A percentile compares a stretch with the other conserved stretches of the same genome.
phyloP scores from a whole-genome alignment of 768 basidiomycete genomes.

The Boletus reticuloceps region DNA sequence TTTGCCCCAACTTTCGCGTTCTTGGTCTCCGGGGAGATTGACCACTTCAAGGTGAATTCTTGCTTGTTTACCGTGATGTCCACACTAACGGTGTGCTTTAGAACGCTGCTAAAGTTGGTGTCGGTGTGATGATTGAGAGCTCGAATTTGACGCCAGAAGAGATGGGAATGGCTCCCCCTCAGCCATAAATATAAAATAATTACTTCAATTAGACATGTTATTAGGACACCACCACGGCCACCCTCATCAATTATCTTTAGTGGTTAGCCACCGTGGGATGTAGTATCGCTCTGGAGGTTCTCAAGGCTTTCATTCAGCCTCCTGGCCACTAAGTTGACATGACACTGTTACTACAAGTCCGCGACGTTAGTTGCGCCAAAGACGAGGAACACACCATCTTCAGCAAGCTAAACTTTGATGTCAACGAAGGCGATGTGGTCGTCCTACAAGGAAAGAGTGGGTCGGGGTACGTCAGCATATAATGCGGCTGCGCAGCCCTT shows the following conservation, averaged over 20 bases:
- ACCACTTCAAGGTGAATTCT: conserved; percentile 87
- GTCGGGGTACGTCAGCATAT: conserved; percentile 47
- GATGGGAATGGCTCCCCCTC: conserved; percentile 60
- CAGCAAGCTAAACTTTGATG: conserved; percentile 53
- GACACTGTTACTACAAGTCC: conserved; percentile 47
- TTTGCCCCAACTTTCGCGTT: conserved; percentile 96
- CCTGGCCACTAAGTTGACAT: conserved; percentile 1
- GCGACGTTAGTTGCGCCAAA: conserved; percentile 47
- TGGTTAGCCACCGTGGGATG: conserved; percentile 18
- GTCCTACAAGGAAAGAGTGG: conserved; percentile 81
- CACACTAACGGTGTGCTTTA: conserved; percentile 29
- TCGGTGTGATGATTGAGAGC: conserved; percentile 98
- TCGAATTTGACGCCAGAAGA: conserved; percentile 78
- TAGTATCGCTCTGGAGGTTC: background rate
- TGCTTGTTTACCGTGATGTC: background rate
- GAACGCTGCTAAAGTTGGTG: conserved; percentile 93
- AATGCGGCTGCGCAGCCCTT: background rate
- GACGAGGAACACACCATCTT: conserved; percentile 53
- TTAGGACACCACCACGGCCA: conserved; percentile 18
- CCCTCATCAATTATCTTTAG: conserved; percentile 8
- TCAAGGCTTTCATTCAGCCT: background rate
- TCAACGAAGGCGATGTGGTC: conserved; percentile 73
- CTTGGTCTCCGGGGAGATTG: conserved; percentile 93
- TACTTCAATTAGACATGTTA: conserved; percentile 31
- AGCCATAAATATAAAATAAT: conserved; percentile 37